Evolutionary conservation across 306 rosid genomes (phyloP).

Genomic region (Casuarina cunninghamiana): DNA sequence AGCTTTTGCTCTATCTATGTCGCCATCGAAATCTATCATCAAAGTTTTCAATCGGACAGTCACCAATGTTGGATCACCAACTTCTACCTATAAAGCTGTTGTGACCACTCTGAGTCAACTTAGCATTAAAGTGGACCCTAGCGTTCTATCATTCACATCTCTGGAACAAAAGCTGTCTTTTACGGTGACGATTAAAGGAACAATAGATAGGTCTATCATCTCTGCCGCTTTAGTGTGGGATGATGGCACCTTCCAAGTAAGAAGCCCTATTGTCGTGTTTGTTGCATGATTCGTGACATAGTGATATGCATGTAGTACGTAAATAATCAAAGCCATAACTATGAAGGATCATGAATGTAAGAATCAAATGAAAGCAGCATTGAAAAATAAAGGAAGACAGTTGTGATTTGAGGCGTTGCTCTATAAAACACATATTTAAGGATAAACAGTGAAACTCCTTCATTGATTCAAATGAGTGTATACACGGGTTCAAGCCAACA

Average conservation of each 20-base stretch:
- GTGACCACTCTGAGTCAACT: slow-evolving; percentile 11
- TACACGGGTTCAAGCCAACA: too few relatives aligned
- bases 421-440: too few relatives aligned
- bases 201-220: not conserved
- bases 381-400: too few relatives aligned
- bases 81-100: not conserved
- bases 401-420: too few relatives aligned
- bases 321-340: too few relatives aligned
- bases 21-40: not conserved
- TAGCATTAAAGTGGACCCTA: slow-evolving; percentile 34
- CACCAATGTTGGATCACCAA: slow-evolving; percentile 13
- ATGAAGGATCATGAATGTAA: too few relatives aligned
- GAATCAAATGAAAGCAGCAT: too few relatives aligned
- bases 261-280: slow-evolving; percentile 36
- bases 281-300: slow-evolving; percentile 5
- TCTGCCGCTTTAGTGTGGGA: slow-evolving; percentile 39
- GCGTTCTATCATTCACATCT: slow-evolving; percentile 27
- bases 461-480: too few relatives aligned
- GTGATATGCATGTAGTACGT: not conserved
- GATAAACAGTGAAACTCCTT: too few relatives aligned
- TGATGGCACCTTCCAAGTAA: slow-evolving; percentile 35
- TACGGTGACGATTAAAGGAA: slow-evolving; percentile 23
- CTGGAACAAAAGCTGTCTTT: slow-evolving; percentile 33
- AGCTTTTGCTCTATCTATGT: slow-evolving; percentile 31
- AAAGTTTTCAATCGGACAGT: not conserved